Evolutionary conservation across 305 asterid species (phyloP).

Genomic region (Fraxinus sp.): DNA sequence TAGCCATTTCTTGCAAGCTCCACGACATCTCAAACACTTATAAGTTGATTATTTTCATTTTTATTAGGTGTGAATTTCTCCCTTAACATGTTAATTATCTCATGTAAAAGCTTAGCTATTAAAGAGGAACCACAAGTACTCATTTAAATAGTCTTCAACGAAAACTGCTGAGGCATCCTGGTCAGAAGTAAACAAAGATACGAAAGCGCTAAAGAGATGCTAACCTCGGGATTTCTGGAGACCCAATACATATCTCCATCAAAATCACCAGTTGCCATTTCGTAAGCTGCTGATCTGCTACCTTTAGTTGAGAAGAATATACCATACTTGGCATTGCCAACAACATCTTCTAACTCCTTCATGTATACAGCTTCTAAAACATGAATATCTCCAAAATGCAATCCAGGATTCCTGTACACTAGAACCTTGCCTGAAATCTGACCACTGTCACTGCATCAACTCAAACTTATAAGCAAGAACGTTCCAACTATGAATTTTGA

Average conservation of each 20-base stretch:
- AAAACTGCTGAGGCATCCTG: background rate
- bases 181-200: background rate
- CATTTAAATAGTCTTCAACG: background rate
- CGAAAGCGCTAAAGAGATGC: conserved; percentile 10
- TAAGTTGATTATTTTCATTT: background rate
- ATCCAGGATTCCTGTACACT: conserved; percentile 83
- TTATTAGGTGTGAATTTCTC: background rate
- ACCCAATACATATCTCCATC: conserved; percentile 89
- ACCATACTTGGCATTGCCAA: conserved; percentile 83
- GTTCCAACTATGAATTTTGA: background rate
- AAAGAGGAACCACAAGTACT: background rate
- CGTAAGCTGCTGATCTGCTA: conserved; percentile 62
- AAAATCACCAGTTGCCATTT: conserved; percentile 93
- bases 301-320: conserved; percentile 85
- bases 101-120: background rate
- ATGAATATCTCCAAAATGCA: conserved; percentile 84
- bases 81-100: background rate
- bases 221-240: conserved; percentile 75
- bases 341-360: conserved; percentile 52
- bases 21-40: background rate
- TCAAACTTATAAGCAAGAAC: conserved; percentile 16
- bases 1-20: background rate
- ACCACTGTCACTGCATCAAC: conserved; percentile 62
- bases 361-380: conserved; percentile 59
- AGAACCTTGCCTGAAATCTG: conserved; percentile 73